These are phyloP conservation scores for Babesia bovis DNA, from an alignment of 169 alveolate genomes.

Conservation along the genomic window DNA sequence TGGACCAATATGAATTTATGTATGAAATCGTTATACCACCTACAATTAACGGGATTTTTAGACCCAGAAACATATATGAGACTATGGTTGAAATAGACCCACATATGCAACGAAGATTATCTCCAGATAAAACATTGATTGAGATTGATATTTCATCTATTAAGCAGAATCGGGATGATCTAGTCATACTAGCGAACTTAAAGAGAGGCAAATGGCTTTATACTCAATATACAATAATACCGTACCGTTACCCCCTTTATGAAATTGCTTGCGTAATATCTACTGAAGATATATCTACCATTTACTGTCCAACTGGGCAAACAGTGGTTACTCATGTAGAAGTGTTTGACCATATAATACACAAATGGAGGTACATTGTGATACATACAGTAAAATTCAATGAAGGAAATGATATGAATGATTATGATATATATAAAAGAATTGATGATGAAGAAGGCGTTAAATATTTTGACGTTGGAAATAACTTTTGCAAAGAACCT, in stretches of 20 bases:
- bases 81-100: neutral
- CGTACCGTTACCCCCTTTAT: neutral
- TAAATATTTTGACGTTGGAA: neutral
- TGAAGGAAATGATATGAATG: neutral
- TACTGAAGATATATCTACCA: neutral
- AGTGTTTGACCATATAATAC: neutral
- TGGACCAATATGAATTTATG: too few relatives aligned
- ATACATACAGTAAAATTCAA: neutral
- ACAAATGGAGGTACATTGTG: constrained; percentile 1
- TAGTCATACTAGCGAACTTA: neutral
- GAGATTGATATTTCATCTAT: neutral
- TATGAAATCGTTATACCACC: too few relatives aligned
- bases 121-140: neutral
- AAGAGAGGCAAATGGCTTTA: neutral
- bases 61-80: neutral
- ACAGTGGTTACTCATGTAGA: constrained; percentile 3
- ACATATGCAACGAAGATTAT: neutral
- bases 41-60: neutral
- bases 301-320: neutral
- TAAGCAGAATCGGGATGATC: neutral
- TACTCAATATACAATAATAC: neutral
- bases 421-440: neutral
- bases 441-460: neutral
- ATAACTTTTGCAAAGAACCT: neutral
- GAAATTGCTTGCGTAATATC: neutral